Conservation (phyloP, 2,329 filamentous ascomycete genomes). For the Penicillium concentricum region DNA sequence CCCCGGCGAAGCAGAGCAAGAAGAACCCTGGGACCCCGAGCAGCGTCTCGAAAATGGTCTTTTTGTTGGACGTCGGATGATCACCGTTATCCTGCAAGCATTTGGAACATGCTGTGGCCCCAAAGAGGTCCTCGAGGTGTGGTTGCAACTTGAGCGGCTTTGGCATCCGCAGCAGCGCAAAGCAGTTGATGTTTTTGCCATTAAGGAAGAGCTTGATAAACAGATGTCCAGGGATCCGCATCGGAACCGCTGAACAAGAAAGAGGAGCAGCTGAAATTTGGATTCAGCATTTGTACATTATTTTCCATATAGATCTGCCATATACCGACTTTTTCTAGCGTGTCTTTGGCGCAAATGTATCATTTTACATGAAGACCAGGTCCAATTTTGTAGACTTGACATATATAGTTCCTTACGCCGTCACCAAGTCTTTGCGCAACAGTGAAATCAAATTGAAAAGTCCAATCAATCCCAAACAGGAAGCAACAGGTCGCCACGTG, state of each 20-base stretch:
- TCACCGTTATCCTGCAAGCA: constrained; percentile 40
- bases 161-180: constrained; percentile 41
- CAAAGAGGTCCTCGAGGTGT: constrained; percentile 38
- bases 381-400: background rate
- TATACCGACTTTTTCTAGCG: constrained; percentile 21
- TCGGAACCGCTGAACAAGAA: constrained; percentile 10
- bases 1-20: background rate
- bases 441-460: background rate
- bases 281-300: constrained; percentile 30
- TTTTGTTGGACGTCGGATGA: constrained; percentile 43
- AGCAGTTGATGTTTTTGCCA: constrained; percentile 35
- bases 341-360: constrained; percentile 7
- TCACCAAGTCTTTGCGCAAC: background rate
- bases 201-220: constrained; percentile 39
- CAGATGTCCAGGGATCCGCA: constrained; percentile 29
- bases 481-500: constrained; percentile 26
- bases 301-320: constrained; percentile 17
- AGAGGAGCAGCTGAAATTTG: background rate
- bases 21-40: constrained; percentile 21
- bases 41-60: constrained; percentile 40
- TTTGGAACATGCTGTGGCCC: constrained; percentile 40
- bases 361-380: background rate
- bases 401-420: background rate
- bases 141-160: constrained; percentile 40
- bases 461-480: constrained; percentile 1